phyloP scores from a whole-genome alignment of 1,284 basidiomycete species.

The Chondrostereum purpureum region DNA sequence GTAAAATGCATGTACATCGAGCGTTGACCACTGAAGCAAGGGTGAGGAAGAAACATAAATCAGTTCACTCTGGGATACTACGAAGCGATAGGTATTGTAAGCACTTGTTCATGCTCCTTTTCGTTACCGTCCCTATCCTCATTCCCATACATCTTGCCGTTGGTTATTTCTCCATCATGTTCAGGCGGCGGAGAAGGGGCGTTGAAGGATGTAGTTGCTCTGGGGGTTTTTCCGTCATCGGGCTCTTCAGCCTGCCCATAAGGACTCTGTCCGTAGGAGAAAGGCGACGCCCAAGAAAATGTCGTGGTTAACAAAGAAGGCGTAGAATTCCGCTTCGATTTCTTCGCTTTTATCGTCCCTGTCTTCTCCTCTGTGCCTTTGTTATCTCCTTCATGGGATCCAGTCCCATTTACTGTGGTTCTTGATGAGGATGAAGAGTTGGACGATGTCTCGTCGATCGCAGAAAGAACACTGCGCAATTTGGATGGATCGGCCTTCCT shows the following conservation, averaged over 20 bases:
- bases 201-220: conserved; percentile 30
- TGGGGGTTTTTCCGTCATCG: conserved; percentile 40
- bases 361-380: too few species aligned
- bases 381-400: too few species aligned
- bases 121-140: background rate
- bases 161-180: background rate
- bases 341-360: too few species aligned
- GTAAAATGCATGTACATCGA: too few species aligned
- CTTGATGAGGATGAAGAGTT: conserved; percentile 6
- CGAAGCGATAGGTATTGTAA: background rate
- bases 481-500: conserved; percentile 59
- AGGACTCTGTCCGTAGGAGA: conserved; percentile 35
- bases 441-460: conserved; percentile 48
- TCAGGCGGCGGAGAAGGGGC: background rate
- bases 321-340: too few species aligned
- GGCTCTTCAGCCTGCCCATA: conserved; percentile 25
- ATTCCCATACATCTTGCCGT: background rate
- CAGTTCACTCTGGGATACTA: background rate
- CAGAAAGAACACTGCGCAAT: conserved; percentile 55
- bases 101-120: background rate
- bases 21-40: too few species aligned
- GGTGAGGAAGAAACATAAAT: too few species aligned
- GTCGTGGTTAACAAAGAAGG: too few species aligned
- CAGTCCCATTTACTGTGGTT: too few species aligned
- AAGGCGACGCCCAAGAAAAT: conserved; percentile 31